phyloP scores from a whole-genome alignment of 164 flowering plant species.

The Echeveria elegans region DNA sequence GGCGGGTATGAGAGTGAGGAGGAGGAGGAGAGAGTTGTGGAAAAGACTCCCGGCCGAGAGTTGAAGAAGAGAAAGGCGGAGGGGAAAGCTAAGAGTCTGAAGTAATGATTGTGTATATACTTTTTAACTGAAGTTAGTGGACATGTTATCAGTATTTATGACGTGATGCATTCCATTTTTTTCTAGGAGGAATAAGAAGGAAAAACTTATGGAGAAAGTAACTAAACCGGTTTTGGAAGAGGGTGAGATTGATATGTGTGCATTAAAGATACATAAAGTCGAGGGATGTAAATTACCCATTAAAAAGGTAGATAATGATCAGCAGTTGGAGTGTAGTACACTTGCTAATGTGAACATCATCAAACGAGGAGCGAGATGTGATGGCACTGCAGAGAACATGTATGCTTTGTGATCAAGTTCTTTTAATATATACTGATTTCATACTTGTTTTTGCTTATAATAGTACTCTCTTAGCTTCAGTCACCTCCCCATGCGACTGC shows the following conservation, averaged over 20 bases:
- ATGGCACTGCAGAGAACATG: slow-evolving; percentile 19
- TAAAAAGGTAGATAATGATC: slow-evolving; percentile 19
- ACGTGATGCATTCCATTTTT: background rate
- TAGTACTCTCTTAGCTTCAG: background rate
- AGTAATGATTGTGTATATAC: slow-evolving; percentile 29
- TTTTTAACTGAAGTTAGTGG: background rate
- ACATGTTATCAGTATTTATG: background rate
- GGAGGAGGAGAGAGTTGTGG: slow-evolving; percentile 28
- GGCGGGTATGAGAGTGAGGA: slow-evolving; percentile 48
- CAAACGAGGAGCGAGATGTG: slow-evolving; percentile 18
- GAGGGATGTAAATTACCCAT: slow-evolving; percentile 13
- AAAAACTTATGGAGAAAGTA: slow-evolving; percentile 16
- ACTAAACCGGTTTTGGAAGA: slow-evolving; percentile 11
- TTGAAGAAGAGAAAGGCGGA: slow-evolving; percentile 65
- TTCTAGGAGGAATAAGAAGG: slow-evolving; percentile 35
- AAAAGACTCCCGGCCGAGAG: slow-evolving; percentile 12
- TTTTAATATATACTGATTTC: too few relatives aligned
- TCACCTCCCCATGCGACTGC: too few relatives aligned
- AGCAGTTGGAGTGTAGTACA: background rate
- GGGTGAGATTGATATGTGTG: slow-evolving; percentile 17
- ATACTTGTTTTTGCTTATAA: background rate
- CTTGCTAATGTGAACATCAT: slow-evolving; percentile 7
- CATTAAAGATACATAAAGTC: slow-evolving; percentile 8
- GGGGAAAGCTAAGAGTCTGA: slow-evolving; percentile 28
- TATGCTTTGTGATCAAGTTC: slow-evolving; percentile 11